Evolutionary conservation across 148 eudicot genomes (phyloP).

Genomic region (Fagopyrum esculentum): DNA sequence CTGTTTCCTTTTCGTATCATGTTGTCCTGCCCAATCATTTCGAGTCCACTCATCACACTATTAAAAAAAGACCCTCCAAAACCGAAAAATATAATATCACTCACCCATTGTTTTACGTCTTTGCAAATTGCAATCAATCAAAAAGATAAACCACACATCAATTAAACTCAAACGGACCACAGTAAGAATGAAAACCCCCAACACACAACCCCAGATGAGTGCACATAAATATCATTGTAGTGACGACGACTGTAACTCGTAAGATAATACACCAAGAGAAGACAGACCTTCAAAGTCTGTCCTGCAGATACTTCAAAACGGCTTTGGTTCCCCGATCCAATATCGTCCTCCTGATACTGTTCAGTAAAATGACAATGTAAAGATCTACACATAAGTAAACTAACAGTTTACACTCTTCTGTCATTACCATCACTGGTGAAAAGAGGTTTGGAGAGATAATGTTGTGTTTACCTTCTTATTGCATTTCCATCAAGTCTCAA

Average conservation of each 20-base stretch:
- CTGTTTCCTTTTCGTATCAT: too few species aligned
- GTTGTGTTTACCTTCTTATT: constrained; percentile 60
- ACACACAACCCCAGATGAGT: neutral
- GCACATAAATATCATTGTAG: neutral
- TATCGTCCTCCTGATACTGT: constrained; percentile 89
- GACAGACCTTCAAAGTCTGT: constrained; percentile 33
- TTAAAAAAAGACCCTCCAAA: too few species aligned
- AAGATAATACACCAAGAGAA: neutral
- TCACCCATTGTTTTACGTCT: too few species aligned
- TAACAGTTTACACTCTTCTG: neutral
- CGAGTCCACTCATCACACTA: too few species aligned
- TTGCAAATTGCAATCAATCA: neutral
- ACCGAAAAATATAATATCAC: too few species aligned
- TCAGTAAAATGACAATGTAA: constrained; percentile 11
- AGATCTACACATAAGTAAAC: neutral
- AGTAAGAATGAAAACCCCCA: neutral
- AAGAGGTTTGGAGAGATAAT: neutral
- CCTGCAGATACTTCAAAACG: constrained; percentile 65
- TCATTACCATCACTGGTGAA: neutral
- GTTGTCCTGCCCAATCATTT: too few species aligned
- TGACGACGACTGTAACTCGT: neutral
- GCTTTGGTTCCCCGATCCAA: constrained; percentile 93
- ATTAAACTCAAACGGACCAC: neutral
- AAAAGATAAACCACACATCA: neutral
- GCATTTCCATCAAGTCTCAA: constrained; percentile 92